A percentile compares a stretch with the other conserved stretches of the same genome.
Conservation (phyloP, 345 rosid species). For the Alliaria petiolata region DNA sequence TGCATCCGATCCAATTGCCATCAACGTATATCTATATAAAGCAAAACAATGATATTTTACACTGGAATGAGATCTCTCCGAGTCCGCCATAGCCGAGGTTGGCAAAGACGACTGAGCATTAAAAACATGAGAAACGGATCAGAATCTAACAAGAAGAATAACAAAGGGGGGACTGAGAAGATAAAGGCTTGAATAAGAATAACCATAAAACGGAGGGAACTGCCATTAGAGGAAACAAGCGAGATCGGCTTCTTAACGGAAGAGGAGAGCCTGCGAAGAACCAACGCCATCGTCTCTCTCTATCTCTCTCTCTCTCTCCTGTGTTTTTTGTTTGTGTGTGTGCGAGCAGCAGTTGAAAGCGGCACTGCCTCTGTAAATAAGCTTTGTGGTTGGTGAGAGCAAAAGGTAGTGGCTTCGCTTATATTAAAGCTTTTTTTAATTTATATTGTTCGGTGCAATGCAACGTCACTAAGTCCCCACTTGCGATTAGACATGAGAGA, state of each 20-base stretch:
- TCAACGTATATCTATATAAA: neutral
- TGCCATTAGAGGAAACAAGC: constrained; percentile 32
- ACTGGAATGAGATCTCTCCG: constrained; percentile 55
- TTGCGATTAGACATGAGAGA: neutral
- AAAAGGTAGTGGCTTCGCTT: neutral
- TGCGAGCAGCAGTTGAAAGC: neutral
- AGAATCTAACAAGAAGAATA: constrained; percentile 1
- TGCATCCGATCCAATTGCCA: constrained; percentile 11
- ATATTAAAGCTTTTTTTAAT: neutral
- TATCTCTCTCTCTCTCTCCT: no score
- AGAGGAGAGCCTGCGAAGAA: constrained; percentile 68
- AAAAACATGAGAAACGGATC: neutral
- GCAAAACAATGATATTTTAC: constrained; percentile 26
- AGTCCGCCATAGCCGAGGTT: constrained; percentile 40
- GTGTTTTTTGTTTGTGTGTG: neutral
- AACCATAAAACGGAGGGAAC: constrained; percentile 50
- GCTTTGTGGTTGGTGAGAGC: constrained; percentile 31
- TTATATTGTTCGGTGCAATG: neutral
- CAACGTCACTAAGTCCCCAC: constrained; percentile 4
- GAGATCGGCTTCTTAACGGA: constrained; percentile 42
- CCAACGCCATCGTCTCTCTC: constrained; percentile 47
- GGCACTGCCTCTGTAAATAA: neutral
- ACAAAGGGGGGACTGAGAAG: neutral
- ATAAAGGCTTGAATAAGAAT: neutral
- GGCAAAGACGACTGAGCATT: constrained; percentile 63